phyloP scores from a whole-genome alignment of 495 filamentous ascomycete species.

The Aspergillus egyptiacus region DNA sequence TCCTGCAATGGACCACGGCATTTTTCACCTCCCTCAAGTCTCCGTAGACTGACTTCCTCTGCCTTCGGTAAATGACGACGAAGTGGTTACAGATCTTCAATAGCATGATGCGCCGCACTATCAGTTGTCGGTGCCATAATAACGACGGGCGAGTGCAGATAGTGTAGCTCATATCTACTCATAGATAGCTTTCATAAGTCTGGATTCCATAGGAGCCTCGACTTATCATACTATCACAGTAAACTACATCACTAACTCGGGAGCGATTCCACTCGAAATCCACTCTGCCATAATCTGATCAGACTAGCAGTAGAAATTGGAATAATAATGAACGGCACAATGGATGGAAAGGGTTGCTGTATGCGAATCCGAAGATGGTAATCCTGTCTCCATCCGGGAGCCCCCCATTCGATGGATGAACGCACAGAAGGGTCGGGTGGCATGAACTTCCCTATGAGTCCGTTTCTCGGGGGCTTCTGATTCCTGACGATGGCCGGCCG shows the following conservation, averaged over 20 bases:
- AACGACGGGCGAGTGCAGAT: too few relatives aligned
- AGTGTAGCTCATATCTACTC: too few relatives aligned
- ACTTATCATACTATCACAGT: too few relatives aligned
- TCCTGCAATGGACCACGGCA: neutral
- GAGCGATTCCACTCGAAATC: neutral
- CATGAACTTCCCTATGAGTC: constrained; percentile 9
- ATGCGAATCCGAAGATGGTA: constrained; percentile 8
- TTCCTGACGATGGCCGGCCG: too few relatives aligned
- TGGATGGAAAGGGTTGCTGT: too few relatives aligned
- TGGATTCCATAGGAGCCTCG: neutral
- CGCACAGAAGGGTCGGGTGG: neutral
- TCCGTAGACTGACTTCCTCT: neutral
- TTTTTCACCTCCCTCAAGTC: neutral
- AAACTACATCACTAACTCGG: neutral
- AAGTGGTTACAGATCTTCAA: neutral
- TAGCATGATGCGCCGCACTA: too few relatives aligned
- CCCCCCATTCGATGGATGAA: constrained; percentile 8
- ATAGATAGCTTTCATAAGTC: too few relatives aligned
- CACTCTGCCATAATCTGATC: neutral
- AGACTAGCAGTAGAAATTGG: constrained; percentile 2
- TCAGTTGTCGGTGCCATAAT: too few relatives aligned
- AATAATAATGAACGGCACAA: neutral
- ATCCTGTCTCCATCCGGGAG: constrained; percentile 6
- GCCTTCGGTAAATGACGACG: neutral
- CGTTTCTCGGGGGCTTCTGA: neutral